Percentiles rank a stretch among this genome's conserved stretches.
phyloP scores from a whole-genome alignment of 2,329 filamentous ascomycete genomes.

The Zymoseptoria passerinii region DNA sequence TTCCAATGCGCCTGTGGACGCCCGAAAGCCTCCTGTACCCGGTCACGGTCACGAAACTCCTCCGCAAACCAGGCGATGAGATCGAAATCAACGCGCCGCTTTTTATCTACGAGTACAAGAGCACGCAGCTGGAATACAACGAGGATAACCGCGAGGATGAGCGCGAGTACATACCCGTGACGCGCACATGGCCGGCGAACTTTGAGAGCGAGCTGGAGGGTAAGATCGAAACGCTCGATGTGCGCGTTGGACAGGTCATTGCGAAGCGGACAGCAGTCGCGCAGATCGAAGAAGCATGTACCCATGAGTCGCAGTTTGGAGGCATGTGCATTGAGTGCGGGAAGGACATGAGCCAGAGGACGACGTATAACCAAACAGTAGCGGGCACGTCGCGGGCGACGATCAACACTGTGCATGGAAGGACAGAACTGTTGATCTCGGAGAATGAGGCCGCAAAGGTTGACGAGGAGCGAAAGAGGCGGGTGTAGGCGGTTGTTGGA shows the following conservation, averaged over 20 bases:
- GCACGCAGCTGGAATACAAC: slow-evolving; percentile 57
- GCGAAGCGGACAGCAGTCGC: slow-evolving; percentile 48
- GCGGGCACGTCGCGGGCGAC: slow-evolving; percentile 77
- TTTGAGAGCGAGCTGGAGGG: slow-evolving; percentile 83
- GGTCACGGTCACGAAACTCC: slow-evolving; percentile 79
- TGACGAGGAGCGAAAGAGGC: slow-evolving; percentile 78
- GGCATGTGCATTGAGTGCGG: slow-evolving; percentile 89
- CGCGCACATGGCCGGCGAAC: slow-evolving; percentile 63
- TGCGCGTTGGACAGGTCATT: slow-evolving; percentile 58
- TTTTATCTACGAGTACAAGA: slow-evolving; percentile 81
- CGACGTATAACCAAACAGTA: slow-evolving; percentile 69
- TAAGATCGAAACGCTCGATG: slow-evolving; percentile 65
- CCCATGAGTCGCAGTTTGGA: slow-evolving; percentile 83
- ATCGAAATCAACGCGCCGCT: slow-evolving; percentile 70
- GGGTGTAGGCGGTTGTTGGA: slow-evolving; percentile 69
- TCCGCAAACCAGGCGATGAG: slow-evolving; percentile 65
- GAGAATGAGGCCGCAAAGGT: slow-evolving; percentile 68
- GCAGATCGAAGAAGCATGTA: slow-evolving; percentile 82
- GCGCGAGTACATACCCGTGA: slow-evolving; percentile 52
- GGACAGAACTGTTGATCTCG: slow-evolving; percentile 78
- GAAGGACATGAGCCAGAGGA: slow-evolving; percentile 83
- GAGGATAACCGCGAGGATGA: slow-evolving; percentile 64
- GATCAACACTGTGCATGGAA: slow-evolving; percentile 92
- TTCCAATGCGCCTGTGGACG: slow-evolving; percentile 42
- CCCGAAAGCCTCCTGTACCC: slow-evolving; percentile 67